These are phyloP conservation scores for Salicornia ramosissima DNA, from an alignment of 148 eudicot species.

Conservation along the genomic window DNA sequence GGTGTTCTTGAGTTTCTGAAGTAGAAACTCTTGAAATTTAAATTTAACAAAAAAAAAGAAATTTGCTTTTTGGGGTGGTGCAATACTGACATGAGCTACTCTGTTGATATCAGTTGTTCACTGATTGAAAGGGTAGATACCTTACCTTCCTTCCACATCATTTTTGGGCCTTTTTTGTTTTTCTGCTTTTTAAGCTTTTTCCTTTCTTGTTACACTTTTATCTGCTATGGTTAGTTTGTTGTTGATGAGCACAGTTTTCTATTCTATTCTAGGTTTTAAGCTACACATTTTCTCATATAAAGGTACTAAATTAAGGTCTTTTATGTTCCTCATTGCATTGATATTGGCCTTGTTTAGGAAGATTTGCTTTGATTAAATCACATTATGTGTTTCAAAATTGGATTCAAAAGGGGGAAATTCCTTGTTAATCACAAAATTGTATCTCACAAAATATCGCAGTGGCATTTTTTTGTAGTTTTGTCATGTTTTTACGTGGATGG, in stretches of 20 bases:
- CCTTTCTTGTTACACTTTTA: constrained; percentile 12
- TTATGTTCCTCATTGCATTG: background rate
- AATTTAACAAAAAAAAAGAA: background rate
- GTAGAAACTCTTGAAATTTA: background rate
- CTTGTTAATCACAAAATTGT: no score
- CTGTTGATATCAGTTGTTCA: constrained; percentile 30
- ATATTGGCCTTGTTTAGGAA: background rate
- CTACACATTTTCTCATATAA: background rate
- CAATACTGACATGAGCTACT: constrained; percentile 26
- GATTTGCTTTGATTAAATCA: constrained; percentile 6
- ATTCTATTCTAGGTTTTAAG: background rate
- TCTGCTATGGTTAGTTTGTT: background rate
- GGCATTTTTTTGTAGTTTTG: no score
- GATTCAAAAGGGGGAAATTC: background rate
- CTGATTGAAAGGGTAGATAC: constrained; percentile 31
- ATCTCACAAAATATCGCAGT: no score
- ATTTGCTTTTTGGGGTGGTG: background rate
- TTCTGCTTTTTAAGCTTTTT: constrained; percentile 3
- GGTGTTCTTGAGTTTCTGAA: constrained; percentile 2
- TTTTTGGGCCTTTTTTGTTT: constrained; percentile 1
- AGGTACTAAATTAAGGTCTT: background rate
- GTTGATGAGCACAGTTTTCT: background rate
- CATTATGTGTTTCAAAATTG: background rate
- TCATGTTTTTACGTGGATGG: no score
- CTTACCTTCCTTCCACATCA: constrained; percentile 11